Conservation (phyloP, 2,329 filamentous ascomycete genomes). For the Cadophora gregata region DNA sequence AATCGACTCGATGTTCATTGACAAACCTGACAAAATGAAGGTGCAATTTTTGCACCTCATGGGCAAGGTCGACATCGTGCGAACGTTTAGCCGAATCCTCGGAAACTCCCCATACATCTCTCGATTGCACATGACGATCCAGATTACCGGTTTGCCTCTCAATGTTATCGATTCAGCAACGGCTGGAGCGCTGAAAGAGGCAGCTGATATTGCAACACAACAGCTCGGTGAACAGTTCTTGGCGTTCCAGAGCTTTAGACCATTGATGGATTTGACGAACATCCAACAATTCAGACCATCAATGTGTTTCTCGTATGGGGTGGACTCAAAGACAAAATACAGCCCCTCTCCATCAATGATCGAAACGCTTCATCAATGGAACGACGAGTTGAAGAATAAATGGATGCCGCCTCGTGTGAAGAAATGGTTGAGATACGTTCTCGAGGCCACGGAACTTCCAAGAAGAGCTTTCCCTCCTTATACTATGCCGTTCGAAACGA, state of each 20-base stretch:
- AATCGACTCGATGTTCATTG: neutral
- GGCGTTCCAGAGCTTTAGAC: neutral
- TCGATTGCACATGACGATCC: neutral
- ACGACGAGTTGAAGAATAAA: neutral
- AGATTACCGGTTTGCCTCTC: neutral
- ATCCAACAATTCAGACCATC: neutral
- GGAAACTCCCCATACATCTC: neutral
- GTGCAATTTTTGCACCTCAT: neutral
- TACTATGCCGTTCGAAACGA: neutral
- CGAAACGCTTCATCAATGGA: neutral
- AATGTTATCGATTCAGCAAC: neutral
- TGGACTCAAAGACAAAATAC: too few relatives aligned
- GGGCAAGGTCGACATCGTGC: neutral
- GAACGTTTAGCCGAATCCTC: slow-evolving; percentile 3
- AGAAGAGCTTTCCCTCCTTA: neutral
- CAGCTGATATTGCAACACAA: neutral
- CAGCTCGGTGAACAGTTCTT: neutral
- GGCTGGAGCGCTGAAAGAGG: neutral
- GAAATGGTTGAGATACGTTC: neutral
- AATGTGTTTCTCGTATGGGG: neutral
- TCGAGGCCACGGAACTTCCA: neutral
- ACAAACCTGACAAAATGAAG: neutral
- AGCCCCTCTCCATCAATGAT: neutral
- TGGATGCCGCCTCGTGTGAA: neutral
- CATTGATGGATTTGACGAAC: neutral